These are phyloP conservation scores for Deinandra increscens DNA, from an alignment of 129 eudicot species.

Conservation along the genomic window DNA sequence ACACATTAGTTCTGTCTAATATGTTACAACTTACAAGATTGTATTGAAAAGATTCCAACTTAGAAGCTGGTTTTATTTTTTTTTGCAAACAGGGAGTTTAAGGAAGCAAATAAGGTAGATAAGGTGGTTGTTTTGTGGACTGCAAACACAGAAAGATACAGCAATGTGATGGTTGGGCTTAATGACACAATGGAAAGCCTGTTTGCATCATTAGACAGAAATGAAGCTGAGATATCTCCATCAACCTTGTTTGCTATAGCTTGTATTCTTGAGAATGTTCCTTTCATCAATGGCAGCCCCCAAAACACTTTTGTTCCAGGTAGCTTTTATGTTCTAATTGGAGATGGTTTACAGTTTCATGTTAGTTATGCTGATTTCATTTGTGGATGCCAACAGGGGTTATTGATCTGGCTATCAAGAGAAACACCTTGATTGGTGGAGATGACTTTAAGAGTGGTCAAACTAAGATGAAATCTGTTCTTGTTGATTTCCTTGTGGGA, in stretches of 20 bases:
- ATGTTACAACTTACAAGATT: too few species aligned
- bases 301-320: constrained; percentile 97
- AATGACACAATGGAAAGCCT: constrained; percentile 86
- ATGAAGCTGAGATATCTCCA: constrained; percentile 95
- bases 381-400: constrained; percentile 45
- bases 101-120: constrained; percentile 86
- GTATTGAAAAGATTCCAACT: neutral
- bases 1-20: too few species aligned
- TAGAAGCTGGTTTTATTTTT: neutral
- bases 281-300: constrained; percentile 98
- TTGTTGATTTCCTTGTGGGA: constrained; percentile 98
- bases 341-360: neutral
- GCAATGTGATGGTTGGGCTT: constrained; percentile 82
- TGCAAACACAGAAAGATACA: constrained; percentile 96
- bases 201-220: constrained; percentile 69
- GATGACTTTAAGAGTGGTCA: constrained; percentile 99
- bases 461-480: constrained; percentile 98
- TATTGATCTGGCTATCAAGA: constrained; percentile 84
- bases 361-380: neutral
- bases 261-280: constrained; percentile 85
- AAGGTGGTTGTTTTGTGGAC: constrained; percentile 92
- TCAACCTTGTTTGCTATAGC: constrained; percentile 92
- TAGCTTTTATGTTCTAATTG: constrained; percentile 1
- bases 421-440: constrained; percentile 91
- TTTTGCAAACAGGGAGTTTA: constrained; percentile 67